Conservation (phyloP, 768 basidiomycete genomes). For the Hemileccinum impolitum region DNA sequence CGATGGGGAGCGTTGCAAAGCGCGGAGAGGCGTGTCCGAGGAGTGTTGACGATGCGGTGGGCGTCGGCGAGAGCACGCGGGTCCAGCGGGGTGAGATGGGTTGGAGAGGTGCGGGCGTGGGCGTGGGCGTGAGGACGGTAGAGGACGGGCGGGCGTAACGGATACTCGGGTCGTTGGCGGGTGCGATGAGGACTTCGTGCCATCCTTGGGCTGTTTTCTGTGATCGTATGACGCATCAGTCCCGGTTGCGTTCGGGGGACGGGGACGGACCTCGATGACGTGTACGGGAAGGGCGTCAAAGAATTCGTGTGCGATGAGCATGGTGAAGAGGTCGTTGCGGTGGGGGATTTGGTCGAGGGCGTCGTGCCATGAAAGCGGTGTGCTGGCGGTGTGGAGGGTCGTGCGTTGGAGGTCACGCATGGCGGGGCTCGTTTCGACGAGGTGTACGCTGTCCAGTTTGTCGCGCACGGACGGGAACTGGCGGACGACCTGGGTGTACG, state of each 20-base stretch:
- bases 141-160: constrained; percentile 23
- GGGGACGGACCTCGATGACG: constrained; percentile 66
- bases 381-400: constrained; percentile 40
- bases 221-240: neutral
- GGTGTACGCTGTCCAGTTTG: constrained; percentile 51
- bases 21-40: constrained; percentile 65
- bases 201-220: constrained; percentile 80
- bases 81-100: constrained; percentile 43
- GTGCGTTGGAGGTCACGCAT: constrained; percentile 63
- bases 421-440: constrained; percentile 76
- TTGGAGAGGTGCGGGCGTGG: neutral
- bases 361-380: constrained; percentile 66
- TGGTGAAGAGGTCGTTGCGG: constrained; percentile 58
- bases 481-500: constrained; percentile 44
- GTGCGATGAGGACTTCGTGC: constrained; percentile 78
- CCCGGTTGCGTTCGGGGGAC: neutral
- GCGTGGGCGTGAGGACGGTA: constrained; percentile 6
- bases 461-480: constrained; percentile 40
- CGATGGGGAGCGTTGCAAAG: constrained; percentile 64
- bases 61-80: constrained; percentile 60
- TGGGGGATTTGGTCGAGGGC: constrained; percentile 63
- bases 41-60: constrained; percentile 51
- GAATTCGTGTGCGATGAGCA: constrained; percentile 94
- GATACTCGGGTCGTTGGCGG: constrained; percentile 38
- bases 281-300: constrained; percentile 96